These are phyloP conservation scores for Solanum corneliomulleri DNA, from an alignment of 257 asterid genomes.

Conservation along the genomic window DNA sequence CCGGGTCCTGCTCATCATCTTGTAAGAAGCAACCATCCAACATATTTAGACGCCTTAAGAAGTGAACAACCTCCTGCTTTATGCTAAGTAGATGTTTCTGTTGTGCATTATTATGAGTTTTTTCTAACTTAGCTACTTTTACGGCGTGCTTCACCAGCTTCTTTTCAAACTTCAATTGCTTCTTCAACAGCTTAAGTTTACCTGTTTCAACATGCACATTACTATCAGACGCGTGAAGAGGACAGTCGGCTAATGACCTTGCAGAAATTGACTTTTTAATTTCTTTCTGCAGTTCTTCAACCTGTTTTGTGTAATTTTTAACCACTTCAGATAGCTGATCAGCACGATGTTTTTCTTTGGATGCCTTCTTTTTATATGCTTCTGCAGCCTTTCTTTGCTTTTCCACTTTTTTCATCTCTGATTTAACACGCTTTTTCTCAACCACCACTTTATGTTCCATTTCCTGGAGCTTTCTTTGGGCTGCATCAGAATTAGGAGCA, in stretches of 20 bases:
- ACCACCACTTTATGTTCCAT: constrained; percentile 20
- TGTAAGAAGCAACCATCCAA: constrained; percentile 31
- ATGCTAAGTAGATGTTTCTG: constrained; percentile 40
- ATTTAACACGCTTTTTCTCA: constrained; percentile 38
- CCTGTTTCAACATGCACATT: constrained; percentile 28
- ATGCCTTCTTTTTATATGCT: constrained; percentile 34
- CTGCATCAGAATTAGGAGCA: constrained; percentile 5
- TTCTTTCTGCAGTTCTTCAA: constrained; percentile 41
- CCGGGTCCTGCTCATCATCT: constrained; percentile 26
- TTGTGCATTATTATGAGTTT: constrained; percentile 46
- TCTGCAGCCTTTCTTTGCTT: constrained; percentile 44
- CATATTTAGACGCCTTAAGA: constrained; percentile 40
- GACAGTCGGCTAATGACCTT: constrained; percentile 10
- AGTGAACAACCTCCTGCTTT: constrained; percentile 38
- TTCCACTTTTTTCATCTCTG: constrained; percentile 45
- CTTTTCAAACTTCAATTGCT: constrained; percentile 65
- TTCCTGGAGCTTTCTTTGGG: constrained; percentile 28
- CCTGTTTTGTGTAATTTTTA: constrained; percentile 38
- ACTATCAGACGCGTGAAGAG: constrained; percentile 13
- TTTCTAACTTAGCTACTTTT: constrained; percentile 48
- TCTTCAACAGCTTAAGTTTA: constrained; percentile 33
- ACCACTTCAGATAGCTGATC: constrained; percentile 41
- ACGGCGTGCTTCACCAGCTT: constrained; percentile 60
- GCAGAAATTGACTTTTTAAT: constrained; percentile 33
- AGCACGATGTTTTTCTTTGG: constrained; percentile 43